Base-by-base conservation (phyloP, 805 yeast species). In the Zygotorulaspora florentina region DNA sequence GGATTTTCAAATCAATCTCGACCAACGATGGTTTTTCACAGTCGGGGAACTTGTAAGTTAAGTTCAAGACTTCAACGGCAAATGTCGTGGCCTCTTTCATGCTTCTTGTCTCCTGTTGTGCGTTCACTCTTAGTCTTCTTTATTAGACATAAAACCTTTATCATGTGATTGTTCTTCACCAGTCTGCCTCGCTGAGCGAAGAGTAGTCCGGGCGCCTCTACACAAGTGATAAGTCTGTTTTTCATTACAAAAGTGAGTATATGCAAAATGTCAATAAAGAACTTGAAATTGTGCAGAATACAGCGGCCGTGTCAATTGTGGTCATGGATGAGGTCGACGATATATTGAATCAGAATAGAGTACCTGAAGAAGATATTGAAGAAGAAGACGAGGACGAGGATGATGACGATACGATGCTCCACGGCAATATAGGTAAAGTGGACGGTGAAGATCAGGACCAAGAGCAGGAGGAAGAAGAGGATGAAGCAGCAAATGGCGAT, bases 21-120 rank as follows among this genome's bases (percentile, higher is more conserved):
- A 76, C 75, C 12, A 93, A 70, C 0, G 96, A 95, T 2, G 86
- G 76, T 41, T 75, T 74, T 3, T 75, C 70, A 43, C 75, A 70
- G 6, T 69, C 65, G 1, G 84, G 77, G 59, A 85, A 91, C 23
- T 76, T 79, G 65, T 89, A 93, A 1, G 83, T 77, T 41, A 91
- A 70, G 37, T 80, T 68, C 9, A 71, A 68, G 0, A 90, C 81
- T 51, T 75, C 80, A 13, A 90, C 80, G 35, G 91, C 66, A 18
- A 42, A 40, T 20, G 47, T 42, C 52, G 45, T 48, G 41, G 16
- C 4, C 18, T 33, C 9, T 13, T 17, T 33, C 12, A 11, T 33
- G 20, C n/a, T n/a, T 13, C 16, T 33, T 33, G 15, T n/a, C 36
- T 33, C 16, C 13, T 10, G 16, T 33, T n/a, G 20, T 4, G 12